Base-by-base conservation (phyloP, 2,329 filamentous ascomycete genomes). In the Cytospora mali region DNA sequence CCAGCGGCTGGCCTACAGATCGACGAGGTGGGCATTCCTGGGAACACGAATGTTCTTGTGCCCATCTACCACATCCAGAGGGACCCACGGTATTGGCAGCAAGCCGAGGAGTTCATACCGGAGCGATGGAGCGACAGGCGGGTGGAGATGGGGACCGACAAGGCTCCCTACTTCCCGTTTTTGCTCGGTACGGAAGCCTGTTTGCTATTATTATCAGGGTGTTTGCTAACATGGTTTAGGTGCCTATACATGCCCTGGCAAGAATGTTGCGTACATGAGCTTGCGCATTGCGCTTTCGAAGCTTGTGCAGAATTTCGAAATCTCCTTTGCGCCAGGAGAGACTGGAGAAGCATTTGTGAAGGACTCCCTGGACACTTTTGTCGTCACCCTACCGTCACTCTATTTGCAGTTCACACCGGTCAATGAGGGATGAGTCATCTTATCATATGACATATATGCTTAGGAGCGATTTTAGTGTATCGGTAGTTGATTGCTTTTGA, bases 121-220 rank as follows among this genome's bases (percentile, higher is more conserved):
- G 68, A 68, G 33, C 56, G 68, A 16, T 68, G 67, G 62, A 50
- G 50, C 2, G 27, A 54, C 9, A 54, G 35, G 29, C 27, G 50
- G 33, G 29, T 39, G 46, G 62, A 66, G 27, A 55, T 31, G 35
- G 27, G 57, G 54, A 46, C 49, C n/a, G 67, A 66, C 31, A 61
- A 62, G 46, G 61, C 59, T 50, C 64, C 67, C 9, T 68, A 57
- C 16, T 50, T 66, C n/a, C 62, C 66, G 16, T 69, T 69, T 60
- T 23, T 54, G 5, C 21, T 18, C 18, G 51, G 58, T 49, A 54
- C 23, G 58, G 48, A 14, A 33, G n/a, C 28, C 42, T 48, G 28
- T 48, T 21, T 18, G 18, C 13, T 16, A 6, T 29, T 2, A 6
- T 23, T 27, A 16, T 3, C 29, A 6, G 16, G 29, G n/a, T 6